Evolutionary conservation across 2,329 filamentous ascomycete species (phyloP), one percentile per base, ranked within the genome.

Genomic region (Fusarium sp.): DNA sequence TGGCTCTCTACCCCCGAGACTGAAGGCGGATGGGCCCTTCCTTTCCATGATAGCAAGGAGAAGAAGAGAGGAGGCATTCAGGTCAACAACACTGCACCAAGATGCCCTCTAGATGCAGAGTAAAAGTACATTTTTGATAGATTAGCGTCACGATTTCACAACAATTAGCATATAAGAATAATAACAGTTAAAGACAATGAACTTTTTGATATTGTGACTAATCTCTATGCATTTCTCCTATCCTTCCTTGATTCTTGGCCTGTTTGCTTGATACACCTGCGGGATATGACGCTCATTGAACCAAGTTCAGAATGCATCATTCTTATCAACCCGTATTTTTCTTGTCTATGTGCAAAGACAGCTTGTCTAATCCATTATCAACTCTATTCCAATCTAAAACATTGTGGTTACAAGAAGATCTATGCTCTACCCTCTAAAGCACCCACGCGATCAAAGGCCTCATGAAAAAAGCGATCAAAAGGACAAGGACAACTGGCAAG

Each of bases 31-130:
- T 97, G 94, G 94, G 90, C 89, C 58, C 82, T 97, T 82, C 94
- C 94, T 2, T 96, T 95, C 84, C 91, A 90, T 77, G 95, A 97
- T 82, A 92, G 89, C 63, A 85, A 89, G 63, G 92, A 96, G 87
- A 94, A 93, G 89, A 97, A 97, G 89, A 88, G 95, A 24, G 94
- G 94, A 13, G 95, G 94, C 0, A 94, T 97, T 74, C 95, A 97
- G 84, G 94, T 98, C 6, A 89, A 97, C 81, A 90, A 97, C 81
- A 93, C 88, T 32, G 85, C 92, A 14, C 94, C 94, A 3, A 89
- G 91, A 57, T 93, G 92, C 47, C 91, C 92, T 15, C 84, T 95
- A 55, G 93, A 96, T 84, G 94, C 93, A 0, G 94, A 96, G 82
- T 96, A 89, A 79, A 59, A 50, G 62, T 57, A 32, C 47, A n/a